Conservation (phyloP, 352 stramenopile genomes). For the Plasmopara viticola region DNA sequence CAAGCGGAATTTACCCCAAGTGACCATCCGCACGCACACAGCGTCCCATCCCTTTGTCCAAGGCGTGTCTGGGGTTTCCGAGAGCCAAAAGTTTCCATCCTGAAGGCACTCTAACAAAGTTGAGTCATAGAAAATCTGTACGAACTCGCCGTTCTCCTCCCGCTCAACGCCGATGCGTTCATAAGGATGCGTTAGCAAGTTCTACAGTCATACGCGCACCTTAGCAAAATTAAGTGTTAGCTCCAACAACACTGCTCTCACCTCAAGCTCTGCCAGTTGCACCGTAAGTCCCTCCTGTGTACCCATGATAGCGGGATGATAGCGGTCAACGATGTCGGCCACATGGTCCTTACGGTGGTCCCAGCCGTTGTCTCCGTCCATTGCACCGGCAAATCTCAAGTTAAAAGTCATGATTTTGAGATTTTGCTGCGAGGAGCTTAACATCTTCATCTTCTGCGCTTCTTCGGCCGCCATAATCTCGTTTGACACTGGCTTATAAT, state of each 20-base stretch:
- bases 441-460: conserved; percentile 10
- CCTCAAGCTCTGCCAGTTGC: conserved; percentile 57
- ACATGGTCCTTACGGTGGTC: conserved; percentile 65
- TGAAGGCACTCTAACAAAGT: conserved; percentile 44
- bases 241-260: not conserved
- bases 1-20: conserved; percentile 66
- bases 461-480: not conserved
- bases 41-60: conserved; percentile 58
- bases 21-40: conserved; percentile 64
- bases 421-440: conserved; percentile 37
- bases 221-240: not conserved
- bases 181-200: conserved; percentile 51
- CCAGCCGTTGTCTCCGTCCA: conserved; percentile 64
- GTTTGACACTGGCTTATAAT: too few relatives aligned
- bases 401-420: conserved; percentile 86
- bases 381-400: conserved; percentile 57
- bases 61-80: conserved; percentile 49
- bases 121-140: conserved; percentile 78
- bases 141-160: conserved; percentile 67
- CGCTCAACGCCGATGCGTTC: conserved; percentile 66
- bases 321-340: conserved; percentile 65
- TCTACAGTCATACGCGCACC: conserved; percentile 13
- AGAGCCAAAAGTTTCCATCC: conserved; percentile 68
- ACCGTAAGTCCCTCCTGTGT: conserved; percentile 72
- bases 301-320: conserved; percentile 62